Base-by-base conservation (phyloP, 2,329 filamentous ascomycete species). In the Aspergillus ochraceoroseus region DNA sequence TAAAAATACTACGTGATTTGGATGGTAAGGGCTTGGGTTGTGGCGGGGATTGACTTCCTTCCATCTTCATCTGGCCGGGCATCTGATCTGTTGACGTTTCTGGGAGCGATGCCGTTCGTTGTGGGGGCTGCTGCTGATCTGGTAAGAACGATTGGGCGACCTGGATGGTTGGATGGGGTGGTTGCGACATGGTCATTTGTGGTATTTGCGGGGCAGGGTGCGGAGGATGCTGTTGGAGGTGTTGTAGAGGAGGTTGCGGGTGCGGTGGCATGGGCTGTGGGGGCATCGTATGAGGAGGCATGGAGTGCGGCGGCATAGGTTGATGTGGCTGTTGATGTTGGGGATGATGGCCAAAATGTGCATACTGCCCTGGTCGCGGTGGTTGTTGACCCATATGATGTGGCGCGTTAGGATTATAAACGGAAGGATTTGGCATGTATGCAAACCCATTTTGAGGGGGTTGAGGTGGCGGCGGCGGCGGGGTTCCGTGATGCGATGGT, bases 1-100 rank as follows among this genome's bases (percentile, higher is more conserved):
- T 98, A 61, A 96, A 96, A 44, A 98, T 96, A 63, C 89, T 95
- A 60, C 89, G 83, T 14, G 83, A 83, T 62, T 89, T 89, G 22
- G 74, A 67, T 5, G 74, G 72, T 2, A 77, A 54, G 4, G 85
- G 82, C 56, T 83, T 85, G 2, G 83, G 82, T 48, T 70, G 65
- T 7, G 68, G 62, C 41, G 70, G 67, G n/a, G 79, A 65, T 28
- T 61, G 59, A 14, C 48, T 70, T 59, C 47, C 58, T 44, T 61
- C 74, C 53, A 25, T 54, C 60, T 62, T 73, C 55, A 48, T 52
- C 44, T 22, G 64, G 51, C 36, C 58, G 35, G 63, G 44, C 38
- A 70, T 71, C 40, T 77, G 75, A 34, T 79, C 74, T 1, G 74
- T 69, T 32, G 79, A 72, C 11, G 77, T 70, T 23, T 75, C 72